Evolutionary conservation across 805 yeast species (phyloP).

Genomic region (Ogataea pignaliae): DNA sequence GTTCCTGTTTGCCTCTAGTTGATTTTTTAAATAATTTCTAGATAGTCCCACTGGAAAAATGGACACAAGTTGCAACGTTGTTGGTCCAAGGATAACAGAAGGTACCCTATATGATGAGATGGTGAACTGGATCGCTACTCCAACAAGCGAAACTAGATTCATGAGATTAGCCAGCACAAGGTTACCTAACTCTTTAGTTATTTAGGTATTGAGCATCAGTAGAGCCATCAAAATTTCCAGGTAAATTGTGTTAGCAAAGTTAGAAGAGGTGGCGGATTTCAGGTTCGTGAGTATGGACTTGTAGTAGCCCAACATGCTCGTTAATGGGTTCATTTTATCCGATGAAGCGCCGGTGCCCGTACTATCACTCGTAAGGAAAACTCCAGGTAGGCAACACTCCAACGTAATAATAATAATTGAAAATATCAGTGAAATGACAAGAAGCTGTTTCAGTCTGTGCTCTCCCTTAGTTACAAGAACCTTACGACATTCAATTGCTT

Average conservation of each 20-base stretch:
- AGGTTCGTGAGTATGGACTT: neutral
- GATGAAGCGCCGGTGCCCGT: too few species aligned
- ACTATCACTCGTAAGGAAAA: too few species aligned
- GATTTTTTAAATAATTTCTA: too few species aligned
- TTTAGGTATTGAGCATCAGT: neutral
- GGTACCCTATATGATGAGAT: neutral
- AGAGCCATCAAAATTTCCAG: neutral
- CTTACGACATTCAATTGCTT: too few species aligned
- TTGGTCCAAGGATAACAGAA: neutral
- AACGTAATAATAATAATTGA: too few species aligned
- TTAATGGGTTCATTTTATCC: neutral
- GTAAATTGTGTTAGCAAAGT: neutral
- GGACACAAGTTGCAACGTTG: neutral
- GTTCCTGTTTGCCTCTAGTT: neutral
- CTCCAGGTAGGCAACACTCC: too few species aligned
- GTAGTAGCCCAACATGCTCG: neutral
- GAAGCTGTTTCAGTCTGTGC: too few species aligned
- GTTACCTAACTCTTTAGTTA: neutral
- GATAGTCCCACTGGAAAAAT: neutral
- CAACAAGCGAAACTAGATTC: neutral
- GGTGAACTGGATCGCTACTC: neutral
- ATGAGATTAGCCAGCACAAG: neutral
- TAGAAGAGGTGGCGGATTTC: neutral
- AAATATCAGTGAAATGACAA: too few species aligned
- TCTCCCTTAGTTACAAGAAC: too few species aligned